A percentile compares a stretch with the other conserved stretches of the same genome.
Conservation (phyloP, 768 basidiomycete genomes). For the Russula sp. region DNA sequence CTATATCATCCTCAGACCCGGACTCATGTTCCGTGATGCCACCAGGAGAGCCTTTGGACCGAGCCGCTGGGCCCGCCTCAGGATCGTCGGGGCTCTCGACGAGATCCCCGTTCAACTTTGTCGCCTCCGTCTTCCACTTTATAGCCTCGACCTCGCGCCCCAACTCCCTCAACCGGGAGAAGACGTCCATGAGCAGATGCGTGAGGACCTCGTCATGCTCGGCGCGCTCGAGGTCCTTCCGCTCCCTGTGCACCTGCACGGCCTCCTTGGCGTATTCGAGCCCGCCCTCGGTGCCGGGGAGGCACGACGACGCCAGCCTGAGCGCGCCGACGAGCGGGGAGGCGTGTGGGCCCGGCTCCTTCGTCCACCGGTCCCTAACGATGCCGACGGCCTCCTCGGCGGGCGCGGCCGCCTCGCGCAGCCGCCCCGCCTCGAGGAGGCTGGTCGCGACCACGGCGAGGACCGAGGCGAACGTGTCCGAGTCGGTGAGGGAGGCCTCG, state of each 20-base stretch:
- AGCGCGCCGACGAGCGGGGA: conserved; percentile 7
- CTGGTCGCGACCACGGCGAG: conserved; percentile 6
- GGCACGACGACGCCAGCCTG: conserved; percentile 7
- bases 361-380: conserved; percentile 2
- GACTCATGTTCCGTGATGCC: not conserved
- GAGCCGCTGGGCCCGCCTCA: not conserved
- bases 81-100: conserved; percentile 12
- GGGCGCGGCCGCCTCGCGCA: not conserved
- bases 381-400: conserved; percentile 12
- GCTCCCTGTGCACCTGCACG: conserved; percentile 11
- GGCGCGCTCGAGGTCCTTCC: not conserved
- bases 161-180: conserved; percentile 7
- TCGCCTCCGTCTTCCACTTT: conserved; percentile 18
- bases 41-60: not conserved
- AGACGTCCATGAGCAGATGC: conserved; percentile 17
- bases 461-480: conserved; percentile 6
- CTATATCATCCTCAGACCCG: conserved; percentile 2
- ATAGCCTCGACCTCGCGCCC: conserved; percentile 19
- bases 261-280: conserved; percentile 14
- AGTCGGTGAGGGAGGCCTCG: conserved; percentile 6
- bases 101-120: conserved; percentile 14
- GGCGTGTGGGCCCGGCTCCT: not conserved
- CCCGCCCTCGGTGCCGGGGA: not conserved
- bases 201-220: conserved; percentile 5
- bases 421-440: not conserved